phyloP scores from a whole-genome alignment of 495 filamentous ascomycete species.

The Platismatia glauca region DNA sequence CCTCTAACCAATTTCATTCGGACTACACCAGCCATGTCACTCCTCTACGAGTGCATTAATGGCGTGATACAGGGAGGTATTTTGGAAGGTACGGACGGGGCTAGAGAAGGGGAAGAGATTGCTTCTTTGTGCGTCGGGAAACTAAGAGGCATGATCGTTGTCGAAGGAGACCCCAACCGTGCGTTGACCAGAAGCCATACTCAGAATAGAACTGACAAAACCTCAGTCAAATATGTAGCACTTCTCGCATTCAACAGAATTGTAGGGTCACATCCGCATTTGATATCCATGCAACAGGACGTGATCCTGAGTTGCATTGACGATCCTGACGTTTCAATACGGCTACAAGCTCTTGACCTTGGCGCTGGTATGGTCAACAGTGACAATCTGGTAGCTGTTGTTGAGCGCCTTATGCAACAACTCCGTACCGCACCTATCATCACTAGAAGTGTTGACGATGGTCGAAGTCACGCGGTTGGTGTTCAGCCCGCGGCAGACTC shows the following conservation, averaged over 20 bases:
- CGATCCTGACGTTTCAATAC: constrained; percentile 91
- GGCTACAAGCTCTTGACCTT: constrained; percentile 83
- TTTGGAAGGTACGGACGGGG: constrained; percentile 65
- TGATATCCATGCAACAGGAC: constrained; percentile 86
- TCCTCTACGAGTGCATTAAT: constrained; percentile 96
- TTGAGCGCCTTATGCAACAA: constrained; percentile 78
- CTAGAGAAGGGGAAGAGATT: constrained; percentile 78
- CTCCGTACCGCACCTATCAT: constrained; percentile 48
- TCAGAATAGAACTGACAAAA: constrained; percentile 7
- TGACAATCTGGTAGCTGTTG: constrained; percentile 73
- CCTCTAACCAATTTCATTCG: constrained; percentile 87
- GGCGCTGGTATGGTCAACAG: constrained; percentile 82
- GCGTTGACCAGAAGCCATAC: constrained; percentile 25
- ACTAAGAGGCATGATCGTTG: constrained; percentile 83
- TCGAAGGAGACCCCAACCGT: constrained; percentile 90
- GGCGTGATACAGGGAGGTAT: constrained; percentile 96
- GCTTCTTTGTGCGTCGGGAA: constrained; percentile 89
- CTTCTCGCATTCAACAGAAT: constrained; percentile 91
- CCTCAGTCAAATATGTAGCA: constrained; percentile 88
- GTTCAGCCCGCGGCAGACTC: constrained; percentile 42
- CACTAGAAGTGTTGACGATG: constrained; percentile 29
- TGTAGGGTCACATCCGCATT: constrained; percentile 73
- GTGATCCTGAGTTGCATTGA: constrained; percentile 95
- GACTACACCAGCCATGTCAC: constrained; percentile 90
- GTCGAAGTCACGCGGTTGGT: constrained; percentile 22